These are phyloP conservation scores for Claviceps digitariae DNA, from an alignment of 2,329 filamentous ascomycete genomes.

Conservation along the genomic window DNA sequence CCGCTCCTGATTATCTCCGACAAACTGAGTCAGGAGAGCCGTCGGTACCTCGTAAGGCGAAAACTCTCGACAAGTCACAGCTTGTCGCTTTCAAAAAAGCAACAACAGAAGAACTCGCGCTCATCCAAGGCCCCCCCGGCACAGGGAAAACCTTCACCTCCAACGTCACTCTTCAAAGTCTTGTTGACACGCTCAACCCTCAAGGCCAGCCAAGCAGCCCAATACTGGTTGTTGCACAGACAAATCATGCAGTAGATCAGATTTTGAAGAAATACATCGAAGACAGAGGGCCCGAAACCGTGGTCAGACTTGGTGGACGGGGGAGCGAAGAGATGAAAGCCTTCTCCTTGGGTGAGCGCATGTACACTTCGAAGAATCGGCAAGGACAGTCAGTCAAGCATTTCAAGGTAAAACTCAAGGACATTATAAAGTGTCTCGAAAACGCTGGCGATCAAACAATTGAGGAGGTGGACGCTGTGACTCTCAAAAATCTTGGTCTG, in stretches of 20 bases:
- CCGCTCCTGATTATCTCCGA: slow-evolving; percentile 16
- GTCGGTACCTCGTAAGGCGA: slow-evolving; percentile 7
- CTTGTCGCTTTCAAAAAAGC: slow-evolving; percentile 54
- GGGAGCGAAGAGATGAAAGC: slow-evolving; percentile 54
- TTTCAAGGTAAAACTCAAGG: slow-evolving; percentile 4
- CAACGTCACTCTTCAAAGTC: slow-evolving; percentile 45
- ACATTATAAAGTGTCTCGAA: slow-evolving; percentile 5
- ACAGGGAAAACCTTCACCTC: slow-evolving; percentile 72
- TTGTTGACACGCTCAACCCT: slow-evolving; percentile 26
- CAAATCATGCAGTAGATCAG: slow-evolving; percentile 83
- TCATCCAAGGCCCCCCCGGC: slow-evolving; percentile 72
- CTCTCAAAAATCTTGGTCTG: slow-evolving; percentile 40
- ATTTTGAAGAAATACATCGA: slow-evolving; percentile 50
- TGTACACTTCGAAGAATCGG: slow-evolving; percentile 17
- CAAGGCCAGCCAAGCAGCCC: slow-evolving; percentile 29
- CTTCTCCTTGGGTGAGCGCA: slow-evolving; percentile 35
- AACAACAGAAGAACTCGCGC: slow-evolving; percentile 55
- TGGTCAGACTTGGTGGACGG: slow-evolving; percentile 50
- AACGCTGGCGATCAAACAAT: slow-evolving; percentile 15
- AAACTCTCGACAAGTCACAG: slow-evolving; percentile 56
- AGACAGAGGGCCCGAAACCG: slow-evolving; percentile 31
- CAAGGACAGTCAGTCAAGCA: slow-evolving; percentile 4
- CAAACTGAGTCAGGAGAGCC: neutral
- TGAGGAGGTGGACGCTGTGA: slow-evolving; percentile 33
- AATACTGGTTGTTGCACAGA: slow-evolving; percentile 72